Conservation (phyloP, 2,329 filamentous ascomycete genomes). For the Ophiostoma quercus region DNA sequence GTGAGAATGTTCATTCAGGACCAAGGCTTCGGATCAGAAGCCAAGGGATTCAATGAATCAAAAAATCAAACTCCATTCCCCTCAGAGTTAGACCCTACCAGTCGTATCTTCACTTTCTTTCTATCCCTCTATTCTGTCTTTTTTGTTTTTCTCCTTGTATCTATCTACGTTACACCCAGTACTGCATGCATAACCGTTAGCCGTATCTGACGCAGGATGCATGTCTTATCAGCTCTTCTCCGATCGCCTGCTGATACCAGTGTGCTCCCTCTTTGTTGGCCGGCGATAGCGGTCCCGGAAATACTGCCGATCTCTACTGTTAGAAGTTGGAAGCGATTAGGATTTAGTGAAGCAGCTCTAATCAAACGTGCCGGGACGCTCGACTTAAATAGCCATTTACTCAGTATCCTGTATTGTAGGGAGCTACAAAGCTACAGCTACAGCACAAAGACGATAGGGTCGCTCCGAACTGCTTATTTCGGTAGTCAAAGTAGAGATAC, state of each 20-base stretch:
- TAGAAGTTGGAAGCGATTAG: not conserved
- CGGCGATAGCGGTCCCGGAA: slow-evolving; percentile 1
- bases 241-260: not conserved
- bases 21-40: too few species aligned
- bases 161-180: not conserved
- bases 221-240: not conserved
- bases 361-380: not conserved
- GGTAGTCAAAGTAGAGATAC: slow-evolving; percentile 1
- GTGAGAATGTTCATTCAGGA: not conserved
- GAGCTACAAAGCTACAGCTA: not conserved
- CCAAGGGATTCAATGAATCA: not conserved
- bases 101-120: not conserved
- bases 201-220: not conserved
- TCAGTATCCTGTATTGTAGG: not conserved
- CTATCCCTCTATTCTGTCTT: not conserved
- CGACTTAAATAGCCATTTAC: not conserved
- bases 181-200: not conserved
- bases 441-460: not conserved
- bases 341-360: too few species aligned
- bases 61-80: not conserved
- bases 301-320: not conserved
- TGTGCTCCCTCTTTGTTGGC: not conserved
- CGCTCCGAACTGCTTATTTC: slow-evolving; percentile 15
- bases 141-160: not conserved
- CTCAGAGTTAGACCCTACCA: not conserved